These are phyloP conservation scores for Sporobolomyces pararoseus DNA, from an alignment of 768 basidiomycete genomes.

Conservation along the genomic window DNA sequence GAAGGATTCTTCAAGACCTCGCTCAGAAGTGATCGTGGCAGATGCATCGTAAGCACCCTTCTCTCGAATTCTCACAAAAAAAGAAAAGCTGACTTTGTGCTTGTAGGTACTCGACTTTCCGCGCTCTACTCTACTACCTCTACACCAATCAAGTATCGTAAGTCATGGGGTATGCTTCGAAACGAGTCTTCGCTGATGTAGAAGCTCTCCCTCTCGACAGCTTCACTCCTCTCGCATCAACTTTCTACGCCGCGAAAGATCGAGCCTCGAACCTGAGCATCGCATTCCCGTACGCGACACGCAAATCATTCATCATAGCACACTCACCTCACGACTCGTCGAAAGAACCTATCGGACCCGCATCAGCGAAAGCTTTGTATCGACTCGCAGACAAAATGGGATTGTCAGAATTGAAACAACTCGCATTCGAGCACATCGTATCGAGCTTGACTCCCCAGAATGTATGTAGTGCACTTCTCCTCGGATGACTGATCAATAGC, in stretches of 20 bases:
- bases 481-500: background rate
- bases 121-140: slow-evolving; percentile 51
- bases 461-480: background rate
- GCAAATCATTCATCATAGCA: slow-evolving; percentile 25
- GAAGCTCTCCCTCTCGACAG: slow-evolving; percentile 25
- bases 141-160: slow-evolving; percentile 50
- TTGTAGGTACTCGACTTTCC: slow-evolving; percentile 51
- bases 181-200: too few relatives aligned
- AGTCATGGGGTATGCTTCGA: too few relatives aligned
- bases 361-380: slow-evolving; percentile 50
- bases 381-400: slow-evolving; percentile 48
- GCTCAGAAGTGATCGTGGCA: slow-evolving; percentile 50
- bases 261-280: background rate
- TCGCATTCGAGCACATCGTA: slow-evolving; percentile 52
- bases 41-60: slow-evolving; percentile 43
- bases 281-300: slow-evolving; percentile 28
- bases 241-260: slow-evolving; percentile 42
- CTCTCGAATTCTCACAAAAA: background rate
- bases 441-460: slow-evolving; percentile 49
- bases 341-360: slow-evolving; percentile 38
- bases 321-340: slow-evolving; percentile 16
- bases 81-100: too few relatives aligned
- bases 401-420: slow-evolving; percentile 48
- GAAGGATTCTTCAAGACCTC: slow-evolving; percentile 20
- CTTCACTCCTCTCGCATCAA: slow-evolving; percentile 52